Base-by-base conservation (phyloP, 208 protist genomes). In the Phytomonas serpens region DNA sequence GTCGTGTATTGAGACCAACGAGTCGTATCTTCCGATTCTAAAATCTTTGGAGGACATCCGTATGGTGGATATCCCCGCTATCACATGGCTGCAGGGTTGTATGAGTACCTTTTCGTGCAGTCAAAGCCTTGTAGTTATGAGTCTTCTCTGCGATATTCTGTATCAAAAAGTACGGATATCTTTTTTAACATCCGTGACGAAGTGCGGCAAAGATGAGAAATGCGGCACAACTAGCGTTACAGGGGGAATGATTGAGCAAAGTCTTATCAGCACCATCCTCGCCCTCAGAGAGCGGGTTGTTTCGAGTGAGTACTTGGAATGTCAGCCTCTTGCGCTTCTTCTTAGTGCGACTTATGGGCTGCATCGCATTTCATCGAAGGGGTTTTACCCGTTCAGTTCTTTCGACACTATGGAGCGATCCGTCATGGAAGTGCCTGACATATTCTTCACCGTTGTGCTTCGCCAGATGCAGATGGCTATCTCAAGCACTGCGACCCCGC, bases 141-240 rank as follows among this genome's bases (percentile, higher is more conserved):
- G 81, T 34, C 87, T 94, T 64, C 69, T 96, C 31, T 88, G 78
- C 61, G 88, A 96, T 38, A 77, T 93, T 3, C 74, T 88, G 19
- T 62, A 65, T 33, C 34, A 67, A 19, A 67, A 52, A 23, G 63
- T 23, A 23, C 63, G 37, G 7, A 23, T 67, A 19, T 16, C 13
- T 66, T 66, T 16, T 7, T 38, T 67, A 37, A 23, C 6, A 27
- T 51, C 38, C 27, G 37, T 19, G 23, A 67, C 27, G 1, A 67
- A 67, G 63, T 27, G 16, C 19, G 16, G 1, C 7, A 6, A 47
- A 61, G 23, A 27, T 67, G 63, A 62, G 23, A 6, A 62, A 67
- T 27, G 13, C 7, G 19, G 23, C 11, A 68, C 13, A 31, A 23
- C 33, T 10, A 68, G 30, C 65, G 65, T 23, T 38, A 0, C 62